A percentile compares a stretch with the other conserved stretches of the same genome.
These are phyloP conservation scores for Gracilariopsis chorda DNA, from an alignment of 23 red algal species.

Conservation along the genomic window DNA sequence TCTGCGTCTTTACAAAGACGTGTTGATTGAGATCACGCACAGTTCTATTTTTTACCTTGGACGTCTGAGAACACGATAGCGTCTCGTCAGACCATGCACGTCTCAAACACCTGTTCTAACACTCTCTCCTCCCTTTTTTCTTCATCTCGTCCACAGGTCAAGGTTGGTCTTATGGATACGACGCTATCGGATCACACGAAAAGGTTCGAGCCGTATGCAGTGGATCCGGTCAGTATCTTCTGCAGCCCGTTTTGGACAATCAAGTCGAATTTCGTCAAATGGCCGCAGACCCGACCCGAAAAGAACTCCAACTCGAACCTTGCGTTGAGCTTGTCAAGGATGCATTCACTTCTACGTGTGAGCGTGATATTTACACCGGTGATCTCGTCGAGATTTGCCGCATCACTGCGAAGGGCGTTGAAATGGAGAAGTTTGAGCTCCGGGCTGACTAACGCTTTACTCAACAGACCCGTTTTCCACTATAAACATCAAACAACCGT, in stretches of 20 bases:
- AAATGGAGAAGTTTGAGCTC: slow-evolving; percentile 75
- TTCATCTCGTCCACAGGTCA: slow-evolving; percentile 58
- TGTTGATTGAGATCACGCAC: slow-evolving; percentile 13
- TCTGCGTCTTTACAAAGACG: background rate
- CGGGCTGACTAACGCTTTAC: slow-evolving; percentile 1
- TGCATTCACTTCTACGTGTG: slow-evolving; percentile 87
- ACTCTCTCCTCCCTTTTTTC: background rate
- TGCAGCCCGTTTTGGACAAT: slow-evolving; percentile 95
- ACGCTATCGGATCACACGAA: slow-evolving; percentile 95
- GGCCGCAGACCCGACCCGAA: slow-evolving; percentile 17
- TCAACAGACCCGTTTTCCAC: too few relatives aligned
- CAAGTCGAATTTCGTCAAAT: slow-evolving; percentile 90
- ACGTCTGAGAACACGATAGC: slow-evolving; percentile 16
- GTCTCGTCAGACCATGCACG: background rate
- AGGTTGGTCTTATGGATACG: slow-evolving; percentile 91
- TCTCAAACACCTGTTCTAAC: background rate
- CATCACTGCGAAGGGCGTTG: slow-evolving; percentile 75
- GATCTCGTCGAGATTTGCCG: slow-evolving; percentile 83
- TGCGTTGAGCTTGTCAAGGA: slow-evolving; percentile 82
- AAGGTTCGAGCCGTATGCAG: slow-evolving; percentile 94
- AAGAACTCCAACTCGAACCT: slow-evolving; percentile 65
- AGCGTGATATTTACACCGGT: slow-evolving; percentile 96
- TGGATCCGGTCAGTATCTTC: slow-evolving; percentile 78
- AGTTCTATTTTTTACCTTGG: slow-evolving; percentile 32
- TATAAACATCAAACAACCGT: too few relatives aligned